These are phyloP conservation scores for Cephalotrichum gorgonifer DNA, from an alignment of 2,329 filamentous ascomycete genomes.

Conservation along the genomic window DNA sequence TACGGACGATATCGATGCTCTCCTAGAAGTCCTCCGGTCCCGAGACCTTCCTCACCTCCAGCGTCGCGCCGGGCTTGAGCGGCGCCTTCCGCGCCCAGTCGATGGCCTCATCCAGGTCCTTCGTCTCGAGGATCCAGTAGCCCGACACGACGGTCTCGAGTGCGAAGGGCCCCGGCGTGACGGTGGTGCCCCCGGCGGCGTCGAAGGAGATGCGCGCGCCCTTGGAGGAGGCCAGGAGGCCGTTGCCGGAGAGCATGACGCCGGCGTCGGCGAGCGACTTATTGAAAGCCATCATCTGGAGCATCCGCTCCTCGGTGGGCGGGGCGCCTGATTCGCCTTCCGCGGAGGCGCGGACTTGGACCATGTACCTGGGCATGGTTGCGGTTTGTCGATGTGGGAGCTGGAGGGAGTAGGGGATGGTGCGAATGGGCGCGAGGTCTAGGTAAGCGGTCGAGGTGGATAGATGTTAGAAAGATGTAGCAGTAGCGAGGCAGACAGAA, in stretches of 20 bases:
- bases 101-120: constrained; percentile 17
- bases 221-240: constrained; percentile 15
- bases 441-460: no score
- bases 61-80: constrained; percentile 14
- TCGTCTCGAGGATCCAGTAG: constrained; percentile 19
- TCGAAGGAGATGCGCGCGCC: constrained; percentile 17
- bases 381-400: no score
- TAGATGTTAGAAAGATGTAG: no score
- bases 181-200: constrained; percentile 9
- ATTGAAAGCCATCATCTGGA: constrained; percentile 17
- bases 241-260: constrained; percentile 16
- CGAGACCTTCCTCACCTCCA: constrained; percentile 14
- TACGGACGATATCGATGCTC: no score
- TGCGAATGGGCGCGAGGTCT: no score
- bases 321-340: constrained; percentile 11
- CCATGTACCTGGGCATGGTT: constrained; percentile 18
- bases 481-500: no score
- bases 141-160: constrained; percentile 17
- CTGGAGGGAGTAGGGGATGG: no score
- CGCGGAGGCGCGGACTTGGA: constrained; percentile 17
- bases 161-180: constrained; percentile 18
- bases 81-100: constrained; percentile 19
- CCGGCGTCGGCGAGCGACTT: constrained; percentile 15
- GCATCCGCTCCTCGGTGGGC: constrained; percentile 12
- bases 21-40: constrained; percentile 9